Conservation (phyloP, 495 filamentous ascomycete species). For the Lasiosphaeria miniovina region DNA sequence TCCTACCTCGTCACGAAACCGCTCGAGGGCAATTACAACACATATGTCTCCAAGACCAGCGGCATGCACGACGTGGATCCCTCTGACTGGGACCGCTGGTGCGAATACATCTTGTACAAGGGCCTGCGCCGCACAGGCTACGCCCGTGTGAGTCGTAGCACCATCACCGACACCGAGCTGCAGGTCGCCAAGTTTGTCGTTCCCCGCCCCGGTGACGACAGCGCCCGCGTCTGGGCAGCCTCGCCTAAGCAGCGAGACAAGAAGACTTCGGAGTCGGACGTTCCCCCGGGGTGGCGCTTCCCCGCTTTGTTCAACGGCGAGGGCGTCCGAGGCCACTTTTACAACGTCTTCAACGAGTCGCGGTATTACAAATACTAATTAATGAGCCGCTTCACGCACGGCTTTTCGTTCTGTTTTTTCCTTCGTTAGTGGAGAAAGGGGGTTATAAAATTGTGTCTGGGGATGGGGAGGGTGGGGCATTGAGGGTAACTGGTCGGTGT, state of each 20-base stretch:
- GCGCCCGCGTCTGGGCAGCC: conserved; percentile 43
- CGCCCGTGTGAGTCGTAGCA: conserved; percentile 80
- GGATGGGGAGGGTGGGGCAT: no score
- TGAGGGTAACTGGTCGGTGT: no score
- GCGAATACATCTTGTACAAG: conserved; percentile 98
- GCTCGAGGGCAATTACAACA: conserved; percentile 93
- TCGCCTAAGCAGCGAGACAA: conserved; percentile 31
- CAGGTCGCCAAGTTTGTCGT: conserved; percentile 96
- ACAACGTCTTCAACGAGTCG: conserved; percentile 96
- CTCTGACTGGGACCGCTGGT: conserved; percentile 96
- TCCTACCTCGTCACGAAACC: conserved; percentile 93
- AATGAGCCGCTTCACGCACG: no score
- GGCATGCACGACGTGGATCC: conserved; percentile 96
- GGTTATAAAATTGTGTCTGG: no score
- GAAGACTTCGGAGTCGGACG: conserved; percentile 58
- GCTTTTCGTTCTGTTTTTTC: no score
- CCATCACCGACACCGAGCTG: conserved; percentile 96
- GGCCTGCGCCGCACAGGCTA: conserved; percentile 82
- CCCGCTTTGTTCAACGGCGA: conserved; percentile 82
- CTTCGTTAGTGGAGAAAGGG: no score
- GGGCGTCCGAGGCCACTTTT: conserved; percentile 84
- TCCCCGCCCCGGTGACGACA: conserved; percentile 62
- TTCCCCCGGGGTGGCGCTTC: conserved; percentile 76
- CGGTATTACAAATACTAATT: conserved; percentile 56
- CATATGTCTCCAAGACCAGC: conserved; percentile 79